phyloP scores from a whole-genome alignment of 2,329 filamentous ascomycete genomes.

The Rhinocladiella mackenziei region DNA sequence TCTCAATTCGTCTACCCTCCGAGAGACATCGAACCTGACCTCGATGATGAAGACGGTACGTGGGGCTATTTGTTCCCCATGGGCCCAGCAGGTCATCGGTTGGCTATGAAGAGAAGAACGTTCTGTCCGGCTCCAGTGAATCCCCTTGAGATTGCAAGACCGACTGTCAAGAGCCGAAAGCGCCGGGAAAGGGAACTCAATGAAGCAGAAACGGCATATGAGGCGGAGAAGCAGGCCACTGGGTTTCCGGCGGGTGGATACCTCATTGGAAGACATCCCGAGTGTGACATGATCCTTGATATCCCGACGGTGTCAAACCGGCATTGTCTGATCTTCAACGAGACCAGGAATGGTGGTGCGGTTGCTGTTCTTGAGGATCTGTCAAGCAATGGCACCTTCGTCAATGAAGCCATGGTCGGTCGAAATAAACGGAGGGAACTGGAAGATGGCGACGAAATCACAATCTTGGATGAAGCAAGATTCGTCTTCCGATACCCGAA shows the following conservation, averaged over 20 bases:
- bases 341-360: slow-evolving; percentile 55
- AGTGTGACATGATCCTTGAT: slow-evolving; percentile 77
- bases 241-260: slow-evolving; percentile 74
- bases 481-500: slow-evolving; percentile 91
- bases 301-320: slow-evolving; percentile 83
- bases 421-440: slow-evolving; percentile 88
- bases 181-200: slow-evolving; percentile 49
- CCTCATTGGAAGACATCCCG: slow-evolving; percentile 84
- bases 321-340: slow-evolving; percentile 51
- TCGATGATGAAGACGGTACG: slow-evolving; percentile 77
- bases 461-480: slow-evolving; percentile 75
- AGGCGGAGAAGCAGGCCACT: slow-evolving; percentile 55
- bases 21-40: slow-evolving; percentile 68
- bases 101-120: slow-evolving; percentile 72
- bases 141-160: slow-evolving; percentile 41
- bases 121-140: slow-evolving; percentile 59
- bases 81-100: slow-evolving; percentile 63
- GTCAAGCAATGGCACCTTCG: slow-evolving; percentile 93
- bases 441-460: slow-evolving; percentile 84
- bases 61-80: slow-evolving; percentile 94
- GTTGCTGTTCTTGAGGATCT: slow-evolving; percentile 83
- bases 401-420: slow-evolving; percentile 86
- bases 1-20: slow-evolving; percentile 77
- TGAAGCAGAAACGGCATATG: slow-evolving; percentile 56
- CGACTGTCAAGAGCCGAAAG: slow-evolving; percentile 38